Percentiles rank a stretch among this genome's conserved stretches.
phyloP scores from a whole-genome alignment of 1,139 yeast genomes.

The Nakaseomyces delphensis region DNA sequence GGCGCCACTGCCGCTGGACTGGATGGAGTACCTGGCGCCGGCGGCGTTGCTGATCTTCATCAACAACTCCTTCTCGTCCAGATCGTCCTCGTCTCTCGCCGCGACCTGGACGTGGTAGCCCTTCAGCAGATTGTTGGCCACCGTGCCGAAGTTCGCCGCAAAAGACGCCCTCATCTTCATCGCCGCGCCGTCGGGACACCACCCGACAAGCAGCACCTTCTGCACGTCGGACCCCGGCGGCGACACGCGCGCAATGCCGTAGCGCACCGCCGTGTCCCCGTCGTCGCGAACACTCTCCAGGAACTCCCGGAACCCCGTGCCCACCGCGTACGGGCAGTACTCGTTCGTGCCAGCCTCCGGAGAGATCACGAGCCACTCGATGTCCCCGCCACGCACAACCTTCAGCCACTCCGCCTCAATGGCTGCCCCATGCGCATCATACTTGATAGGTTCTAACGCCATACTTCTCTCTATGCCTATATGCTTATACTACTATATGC shows the following conservation, averaged over 20 bases:
- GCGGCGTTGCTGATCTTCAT: slow-evolving; percentile 81
- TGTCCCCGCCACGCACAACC: slow-evolving; percentile 52
- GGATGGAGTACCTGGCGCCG: slow-evolving; percentile 87
- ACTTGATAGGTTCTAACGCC: slow-evolving; percentile 33
- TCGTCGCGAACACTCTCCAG: slow-evolving; percentile 55
- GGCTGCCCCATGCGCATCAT: slow-evolving; percentile 45
- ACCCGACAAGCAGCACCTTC: slow-evolving; percentile 78
- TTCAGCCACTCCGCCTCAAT: slow-evolving; percentile 56
- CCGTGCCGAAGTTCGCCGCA: slow-evolving; percentile 68
- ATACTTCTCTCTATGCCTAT: slow-evolving; percentile 12
- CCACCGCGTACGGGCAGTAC: slow-evolving; percentile 49
- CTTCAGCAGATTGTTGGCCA: slow-evolving; percentile 49
- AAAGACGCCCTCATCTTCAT: slow-evolving; percentile 64
- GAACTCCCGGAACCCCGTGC: slow-evolving; percentile 64
- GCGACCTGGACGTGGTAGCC: slow-evolving; percentile 95
- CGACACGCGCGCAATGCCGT: slow-evolving; percentile 78
- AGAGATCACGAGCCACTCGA: slow-evolving; percentile 55
- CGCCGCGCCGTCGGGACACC: slow-evolving; percentile 90
- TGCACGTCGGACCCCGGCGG: slow-evolving; percentile 86
- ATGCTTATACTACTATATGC: background rate
- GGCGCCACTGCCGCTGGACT: slow-evolving; percentile 53
- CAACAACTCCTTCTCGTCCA: slow-evolving; percentile 68
- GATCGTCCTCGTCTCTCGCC: slow-evolving; percentile 89
- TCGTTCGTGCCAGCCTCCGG: slow-evolving; percentile 42
- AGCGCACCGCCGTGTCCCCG: slow-evolving; percentile 75